Evolutionary conservation across 495 filamentous ascomycete species (phyloP).

Genomic region (Xylaria acuta): DNA sequence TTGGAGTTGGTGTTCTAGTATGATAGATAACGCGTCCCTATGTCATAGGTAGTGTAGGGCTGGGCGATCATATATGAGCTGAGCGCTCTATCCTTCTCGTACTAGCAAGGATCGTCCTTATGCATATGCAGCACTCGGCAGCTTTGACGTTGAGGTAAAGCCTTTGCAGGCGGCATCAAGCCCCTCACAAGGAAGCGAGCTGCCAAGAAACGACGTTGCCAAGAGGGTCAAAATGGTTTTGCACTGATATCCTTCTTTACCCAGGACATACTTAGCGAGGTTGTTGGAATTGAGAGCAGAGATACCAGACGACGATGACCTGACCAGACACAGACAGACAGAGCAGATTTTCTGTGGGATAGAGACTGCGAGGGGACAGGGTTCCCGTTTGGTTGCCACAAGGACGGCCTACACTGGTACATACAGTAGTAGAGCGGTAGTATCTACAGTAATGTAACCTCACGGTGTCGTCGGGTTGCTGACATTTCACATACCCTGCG

Average conservation of each 20-base stretch:
- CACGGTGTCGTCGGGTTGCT: conserved; percentile 13
- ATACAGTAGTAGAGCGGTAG: background rate
- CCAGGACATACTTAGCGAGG: conserved; percentile 12
- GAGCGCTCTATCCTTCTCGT: conserved; percentile 13
- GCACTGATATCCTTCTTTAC: background rate
- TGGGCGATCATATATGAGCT: conserved; percentile 26
- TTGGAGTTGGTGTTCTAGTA: background rate
- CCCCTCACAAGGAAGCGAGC: background rate
- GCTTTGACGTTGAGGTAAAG: conserved; percentile 1
- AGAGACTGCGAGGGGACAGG: conserved; percentile 14
- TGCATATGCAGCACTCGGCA: conserved; percentile 8
- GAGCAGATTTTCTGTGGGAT: background rate
- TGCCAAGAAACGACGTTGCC: conserved; percentile 23
- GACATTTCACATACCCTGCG: conserved; percentile 9
- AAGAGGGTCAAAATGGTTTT: background rate
- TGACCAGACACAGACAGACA: background rate
- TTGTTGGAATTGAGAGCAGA: background rate
- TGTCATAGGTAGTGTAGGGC: conserved; percentile 23
- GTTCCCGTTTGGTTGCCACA: background rate
- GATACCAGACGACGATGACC: conserved; percentile 2
- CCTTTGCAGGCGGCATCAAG: background rate
- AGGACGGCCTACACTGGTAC: background rate
- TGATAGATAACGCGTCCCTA: background rate
- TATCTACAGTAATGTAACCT: conserved; percentile 14
- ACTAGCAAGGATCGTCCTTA: conserved; percentile 18